Percentiles rank a stretch among this genome's conserved stretches.
phyloP scores from a whole-genome alignment of 306 rosid species.

The Begonia peltatifolia region DNA sequence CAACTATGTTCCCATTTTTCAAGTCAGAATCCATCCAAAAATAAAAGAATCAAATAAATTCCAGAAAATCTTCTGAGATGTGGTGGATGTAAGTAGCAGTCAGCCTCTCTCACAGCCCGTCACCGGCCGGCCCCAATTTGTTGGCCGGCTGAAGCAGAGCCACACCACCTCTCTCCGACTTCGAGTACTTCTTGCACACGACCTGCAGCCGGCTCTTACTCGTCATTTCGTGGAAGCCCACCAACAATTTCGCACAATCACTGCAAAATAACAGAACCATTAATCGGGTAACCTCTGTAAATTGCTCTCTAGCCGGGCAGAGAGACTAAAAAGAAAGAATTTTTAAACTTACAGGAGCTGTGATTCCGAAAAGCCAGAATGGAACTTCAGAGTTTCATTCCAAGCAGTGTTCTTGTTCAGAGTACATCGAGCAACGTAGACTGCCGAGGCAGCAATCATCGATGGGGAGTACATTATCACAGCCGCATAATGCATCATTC shows the following conservation, averaged over 20 bases:
- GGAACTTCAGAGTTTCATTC: constrained; percentile 56
- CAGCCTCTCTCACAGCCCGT: too few species aligned
- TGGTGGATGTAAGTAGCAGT: too few species aligned
- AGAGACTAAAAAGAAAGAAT: too few species aligned
- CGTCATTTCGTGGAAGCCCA: constrained; percentile 28
- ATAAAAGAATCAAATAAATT: too few species aligned
- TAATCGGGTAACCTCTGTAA: too few species aligned
- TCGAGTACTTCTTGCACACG: constrained; percentile 40
- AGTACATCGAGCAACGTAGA: constrained; percentile 64
- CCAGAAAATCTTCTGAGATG: too few species aligned
- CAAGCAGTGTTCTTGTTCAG: constrained; percentile 49
- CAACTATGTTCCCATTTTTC: too few species aligned
- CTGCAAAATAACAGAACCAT: constrained; percentile 10
- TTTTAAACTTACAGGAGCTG: constrained; percentile 26
- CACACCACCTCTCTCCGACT: constrained; percentile 37
- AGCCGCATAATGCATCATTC: constrained; percentile 48
- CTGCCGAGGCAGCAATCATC: constrained; percentile 86
- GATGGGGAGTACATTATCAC: constrained; percentile 57
- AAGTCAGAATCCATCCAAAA: too few species aligned
- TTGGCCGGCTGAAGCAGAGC: constrained; percentile 57
- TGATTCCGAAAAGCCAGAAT: constrained; percentile 57
- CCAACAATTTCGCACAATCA: constrained; percentile 57
- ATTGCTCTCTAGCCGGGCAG: too few species aligned
- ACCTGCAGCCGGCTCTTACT: constrained; percentile 40
- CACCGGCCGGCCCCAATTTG: constrained; percentile 17